Conservation (phyloP, 106 monocot species). For the Acorus gramineus region DNA sequence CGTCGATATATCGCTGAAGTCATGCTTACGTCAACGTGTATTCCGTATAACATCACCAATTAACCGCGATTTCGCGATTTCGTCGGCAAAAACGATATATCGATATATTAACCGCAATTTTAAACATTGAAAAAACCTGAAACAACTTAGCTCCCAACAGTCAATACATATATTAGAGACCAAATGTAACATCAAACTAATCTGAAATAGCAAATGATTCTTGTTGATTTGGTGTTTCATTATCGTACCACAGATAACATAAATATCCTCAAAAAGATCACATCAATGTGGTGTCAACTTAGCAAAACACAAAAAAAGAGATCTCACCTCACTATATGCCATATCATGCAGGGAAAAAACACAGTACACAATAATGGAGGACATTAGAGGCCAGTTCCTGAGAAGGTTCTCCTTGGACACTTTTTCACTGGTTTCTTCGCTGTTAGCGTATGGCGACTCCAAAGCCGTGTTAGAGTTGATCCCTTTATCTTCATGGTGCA, state of each 20-base stretch:
- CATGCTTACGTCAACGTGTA: too few relatives aligned
- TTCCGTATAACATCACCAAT: too few relatives aligned
- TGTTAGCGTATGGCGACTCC: conserved; percentile 5
- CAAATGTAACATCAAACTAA: too few relatives aligned
- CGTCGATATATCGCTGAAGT: too few relatives aligned
- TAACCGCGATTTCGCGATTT: too few relatives aligned
- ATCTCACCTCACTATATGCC: conserved; percentile 65
- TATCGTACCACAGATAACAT: conserved; percentile 1
- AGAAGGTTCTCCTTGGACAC: conserved; percentile 28
- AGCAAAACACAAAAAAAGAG: background rate
- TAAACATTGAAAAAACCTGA: too few relatives aligned
- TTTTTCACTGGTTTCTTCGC: conserved; percentile 7
- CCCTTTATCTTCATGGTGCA: conserved; percentile 23
- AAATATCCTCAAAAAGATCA: background rate
- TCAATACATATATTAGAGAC: too few relatives aligned
- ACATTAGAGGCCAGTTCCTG: conserved; percentile 67
- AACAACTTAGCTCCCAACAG: too few relatives aligned
- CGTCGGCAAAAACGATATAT: too few relatives aligned
- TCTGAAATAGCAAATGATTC: too few relatives aligned
- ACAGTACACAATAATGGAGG: conserved; percentile 50
- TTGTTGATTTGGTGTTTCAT: too few relatives aligned
- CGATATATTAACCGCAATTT: too few relatives aligned
- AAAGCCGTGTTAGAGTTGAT: conserved; percentile 11
- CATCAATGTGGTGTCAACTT: background rate
- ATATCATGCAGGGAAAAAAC: conserved; percentile 70